Evolutionary conservation across 768 basidiomycete genomes (phyloP).

Genomic region (Termitomyces sp.): DNA sequence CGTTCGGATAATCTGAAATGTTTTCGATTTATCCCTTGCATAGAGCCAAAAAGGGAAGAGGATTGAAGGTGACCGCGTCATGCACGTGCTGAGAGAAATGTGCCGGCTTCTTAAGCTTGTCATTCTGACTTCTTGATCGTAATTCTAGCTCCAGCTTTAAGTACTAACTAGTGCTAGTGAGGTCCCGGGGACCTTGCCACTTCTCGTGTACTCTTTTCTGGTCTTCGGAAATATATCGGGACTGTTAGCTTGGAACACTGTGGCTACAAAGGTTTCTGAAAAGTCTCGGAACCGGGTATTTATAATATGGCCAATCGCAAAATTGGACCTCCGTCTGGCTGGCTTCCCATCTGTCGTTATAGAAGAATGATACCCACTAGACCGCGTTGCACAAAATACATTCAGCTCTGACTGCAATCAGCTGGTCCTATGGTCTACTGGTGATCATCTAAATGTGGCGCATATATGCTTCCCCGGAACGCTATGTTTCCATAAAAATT

Average conservation of each 20-base stretch:
- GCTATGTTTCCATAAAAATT: neutral
- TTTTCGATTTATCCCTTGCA: no score
- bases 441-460: neutral
- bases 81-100: constrained; percentile 1
- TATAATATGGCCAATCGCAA: neutral
- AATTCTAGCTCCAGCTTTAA: no score
- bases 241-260: neutral
- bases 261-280: neutral
- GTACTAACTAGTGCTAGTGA: neutral
- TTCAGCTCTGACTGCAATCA: neutral
- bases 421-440: no score
- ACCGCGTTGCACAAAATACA: neutral
- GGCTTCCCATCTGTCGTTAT: no score
- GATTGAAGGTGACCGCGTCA: neutral
- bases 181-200: neutral
- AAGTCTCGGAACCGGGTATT: neutral
- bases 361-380: neutral
- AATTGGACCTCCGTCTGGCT: neutral
- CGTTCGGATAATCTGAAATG: no score
- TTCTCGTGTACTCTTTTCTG: neutral
- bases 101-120: neutral
- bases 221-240: neutral
- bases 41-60: neutral
- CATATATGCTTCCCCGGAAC: neutral
- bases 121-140: neutral